These are phyloP conservation scores for Logfia minima DNA, from an alignment of 129 eudicot genomes.

Conservation along the genomic window DNA sequence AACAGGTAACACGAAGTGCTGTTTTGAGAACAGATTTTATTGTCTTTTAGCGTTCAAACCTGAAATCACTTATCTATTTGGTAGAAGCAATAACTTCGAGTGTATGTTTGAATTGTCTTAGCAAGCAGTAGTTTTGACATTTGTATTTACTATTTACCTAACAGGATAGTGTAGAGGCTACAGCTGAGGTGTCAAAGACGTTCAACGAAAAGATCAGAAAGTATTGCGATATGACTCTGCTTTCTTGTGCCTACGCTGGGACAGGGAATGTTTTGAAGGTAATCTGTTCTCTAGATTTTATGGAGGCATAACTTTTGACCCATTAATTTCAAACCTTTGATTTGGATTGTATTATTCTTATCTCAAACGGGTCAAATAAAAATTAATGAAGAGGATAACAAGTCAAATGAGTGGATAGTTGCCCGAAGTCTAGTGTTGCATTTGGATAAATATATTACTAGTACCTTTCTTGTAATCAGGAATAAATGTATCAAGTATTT, in stretches of 20 bases:
- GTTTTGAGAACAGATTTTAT: neutral
- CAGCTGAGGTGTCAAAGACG: conserved; percentile 93
- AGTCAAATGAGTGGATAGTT: neutral
- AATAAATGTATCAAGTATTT: no score
- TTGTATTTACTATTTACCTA: conserved; percentile 1
- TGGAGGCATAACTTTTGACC: no score
- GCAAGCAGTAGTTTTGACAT: neutral
- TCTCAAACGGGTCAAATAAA: neutral
- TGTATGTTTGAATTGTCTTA: neutral
- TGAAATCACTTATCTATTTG: neutral
- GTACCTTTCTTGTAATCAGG: no score
- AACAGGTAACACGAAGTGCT: conserved; percentile 57
- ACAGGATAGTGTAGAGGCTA: conserved; percentile 99
- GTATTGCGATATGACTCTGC: conserved; percentile 91
- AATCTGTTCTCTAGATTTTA: neutral
- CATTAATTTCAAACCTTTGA: no score
- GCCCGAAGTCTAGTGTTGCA: neutral
- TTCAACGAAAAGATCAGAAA: conserved; percentile 89
- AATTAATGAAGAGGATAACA: neutral
- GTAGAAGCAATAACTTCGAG: neutral
- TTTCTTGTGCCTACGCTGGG: conserved; percentile 97
- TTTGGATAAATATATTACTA: no score
- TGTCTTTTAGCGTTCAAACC: neutral
- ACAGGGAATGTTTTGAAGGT: conserved; percentile 98
- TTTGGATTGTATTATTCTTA: neutral